Percentiles rank a stretch among this genome's conserved stretches.
Conservation (phyloP, 78 protist genomes). For the Dictyostelium capitatum region DNA sequence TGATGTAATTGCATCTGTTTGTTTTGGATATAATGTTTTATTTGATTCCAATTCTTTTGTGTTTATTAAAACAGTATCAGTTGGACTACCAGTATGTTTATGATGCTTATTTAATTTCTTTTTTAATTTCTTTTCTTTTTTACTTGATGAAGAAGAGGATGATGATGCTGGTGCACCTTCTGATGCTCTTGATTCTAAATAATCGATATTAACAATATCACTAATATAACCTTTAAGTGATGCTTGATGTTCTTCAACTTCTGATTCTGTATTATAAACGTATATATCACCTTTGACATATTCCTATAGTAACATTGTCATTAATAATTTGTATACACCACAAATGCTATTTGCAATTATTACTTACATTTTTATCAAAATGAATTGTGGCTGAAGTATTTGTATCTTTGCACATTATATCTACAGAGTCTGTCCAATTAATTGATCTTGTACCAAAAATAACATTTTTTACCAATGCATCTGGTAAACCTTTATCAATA, state of each 20-base stretch:
- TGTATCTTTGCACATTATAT: conserved; percentile 72
- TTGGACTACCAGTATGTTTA: conserved; percentile 32
- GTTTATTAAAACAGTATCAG: conserved; percentile 56
- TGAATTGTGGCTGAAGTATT: conserved; percentile 56
- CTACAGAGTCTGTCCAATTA: conserved; percentile 74
- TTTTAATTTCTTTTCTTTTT: conserved; percentile 17
- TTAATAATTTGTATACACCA: background rate
- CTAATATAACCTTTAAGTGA: conserved; percentile 42
- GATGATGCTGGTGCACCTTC: conserved; percentile 6
- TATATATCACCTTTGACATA: conserved; percentile 66
- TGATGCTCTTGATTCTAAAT: conserved; percentile 34
- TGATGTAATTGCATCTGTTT: conserved; percentile 48
- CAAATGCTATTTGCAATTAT: background rate
- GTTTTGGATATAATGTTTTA: conserved; percentile 62
- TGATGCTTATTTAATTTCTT: conserved; percentile 6
- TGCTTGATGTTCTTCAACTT: conserved; percentile 43
- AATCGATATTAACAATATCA: conserved; percentile 58
- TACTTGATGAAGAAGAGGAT: background rate
- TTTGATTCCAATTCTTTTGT: conserved; percentile 41
- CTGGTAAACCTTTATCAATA: conserved; percentile 75
- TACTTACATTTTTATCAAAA: conserved; percentile 68
- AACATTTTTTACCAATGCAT: conserved; percentile 72
- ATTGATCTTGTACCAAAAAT: conserved; percentile 80
- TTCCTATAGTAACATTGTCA: too few relatives aligned
- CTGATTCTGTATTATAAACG: conserved; percentile 26